A percentile compares a stretch with the other conserved stretches of the same genome.
phyloP scores from a whole-genome alignment of 345 rosid species.

The Melaleuca quinquenervia region DNA sequence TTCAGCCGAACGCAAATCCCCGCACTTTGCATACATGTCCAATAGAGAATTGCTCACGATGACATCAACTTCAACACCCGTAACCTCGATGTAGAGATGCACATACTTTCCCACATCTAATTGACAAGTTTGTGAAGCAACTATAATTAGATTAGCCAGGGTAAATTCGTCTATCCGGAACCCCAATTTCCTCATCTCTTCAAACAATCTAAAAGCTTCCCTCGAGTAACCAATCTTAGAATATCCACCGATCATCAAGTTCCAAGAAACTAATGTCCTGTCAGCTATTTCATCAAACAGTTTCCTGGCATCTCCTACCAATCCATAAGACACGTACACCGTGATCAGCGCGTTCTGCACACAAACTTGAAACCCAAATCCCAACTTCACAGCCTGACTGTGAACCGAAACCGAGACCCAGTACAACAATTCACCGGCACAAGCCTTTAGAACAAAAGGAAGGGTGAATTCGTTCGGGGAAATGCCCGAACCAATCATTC shows the following conservation, averaged over 20 bases:
- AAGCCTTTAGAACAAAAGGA: conserved; percentile 29
- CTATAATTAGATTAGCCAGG: conserved; percentile 11
- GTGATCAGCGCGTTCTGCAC: conserved; percentile 13
- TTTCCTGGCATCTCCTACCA: conserved; percentile 5
- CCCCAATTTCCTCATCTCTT: conserved; percentile 13
- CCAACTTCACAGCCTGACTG: conserved; percentile 10
- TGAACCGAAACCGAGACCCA: conserved; percentile 16
- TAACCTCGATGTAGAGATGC: conserved; percentile 19
- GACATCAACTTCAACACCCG: conserved; percentile 11
- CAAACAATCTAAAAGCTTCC: conserved; percentile 18
- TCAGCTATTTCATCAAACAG: conserved; percentile 23
- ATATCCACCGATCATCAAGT: conserved; percentile 29
- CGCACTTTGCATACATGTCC: conserved; percentile 20
- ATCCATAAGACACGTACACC: not conserved
- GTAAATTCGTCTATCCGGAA: conserved; percentile 18
- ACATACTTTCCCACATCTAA: conserved; percentile 13
- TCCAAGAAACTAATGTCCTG: conserved; percentile 29
- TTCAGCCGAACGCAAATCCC: conserved; percentile 14
- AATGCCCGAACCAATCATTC: conserved; percentile 10
- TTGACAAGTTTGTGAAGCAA: conserved; percentile 8
- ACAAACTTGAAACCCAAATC: conserved; percentile 9
- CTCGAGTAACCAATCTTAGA: conserved; percentile 10
- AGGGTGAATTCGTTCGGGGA: conserved; percentile 26
- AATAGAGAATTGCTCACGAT: conserved; percentile 22
- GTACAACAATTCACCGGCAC: not conserved